phyloP scores from a whole-genome alignment of 345 rosid species.

The Corchorus capsularis region DNA sequence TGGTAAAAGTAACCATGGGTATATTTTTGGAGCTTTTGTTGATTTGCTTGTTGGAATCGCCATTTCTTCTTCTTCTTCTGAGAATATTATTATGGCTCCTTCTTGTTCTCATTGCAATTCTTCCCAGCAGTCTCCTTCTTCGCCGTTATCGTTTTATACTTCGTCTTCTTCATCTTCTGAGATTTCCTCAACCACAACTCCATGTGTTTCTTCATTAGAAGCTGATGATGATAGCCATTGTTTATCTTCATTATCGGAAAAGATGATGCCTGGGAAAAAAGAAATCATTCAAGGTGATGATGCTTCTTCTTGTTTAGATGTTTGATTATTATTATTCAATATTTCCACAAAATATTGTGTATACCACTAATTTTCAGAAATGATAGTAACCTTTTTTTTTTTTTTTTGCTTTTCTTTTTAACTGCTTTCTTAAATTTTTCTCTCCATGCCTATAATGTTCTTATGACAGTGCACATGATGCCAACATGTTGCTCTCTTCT shows the following conservation, averaged over 20 bases:
- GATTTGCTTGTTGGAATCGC: constrained; percentile 62
- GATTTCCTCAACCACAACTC: constrained; percentile 23
- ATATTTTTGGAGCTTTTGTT: constrained; percentile 76
- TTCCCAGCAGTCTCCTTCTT: constrained; percentile 57
- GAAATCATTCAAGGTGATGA: constrained; percentile 27
- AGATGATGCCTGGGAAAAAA: constrained; percentile 20
- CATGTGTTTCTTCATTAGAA: constrained; percentile 33
- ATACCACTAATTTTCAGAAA: constrained; percentile 24
- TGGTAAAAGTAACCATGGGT: constrained; percentile 62
- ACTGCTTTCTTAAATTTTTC: not conserved
- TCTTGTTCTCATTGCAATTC: constrained; percentile 34
- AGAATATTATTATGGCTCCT: constrained; percentile 31
- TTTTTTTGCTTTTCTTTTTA: not conserved
- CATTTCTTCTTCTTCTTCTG: constrained; percentile 28
- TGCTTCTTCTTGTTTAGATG: constrained; percentile 16
- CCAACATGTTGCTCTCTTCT: not conserved
- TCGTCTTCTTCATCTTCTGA: constrained; percentile 51
- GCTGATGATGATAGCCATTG: constrained; percentile 33
- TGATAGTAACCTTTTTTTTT: constrained; percentile 1
- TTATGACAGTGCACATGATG: constrained; percentile 5
- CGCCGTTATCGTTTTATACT: constrained; percentile 43
- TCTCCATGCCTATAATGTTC: too few relatives aligned
- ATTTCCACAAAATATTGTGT: constrained; percentile 14
- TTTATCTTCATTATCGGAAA: constrained; percentile 27
- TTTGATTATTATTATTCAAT: constrained; percentile 7